Percentiles rank a stretch among this genome's conserved stretches.
Conservation (phyloP, 2,329 filamentous ascomycete species). For the Cytospora piceae region DNA sequence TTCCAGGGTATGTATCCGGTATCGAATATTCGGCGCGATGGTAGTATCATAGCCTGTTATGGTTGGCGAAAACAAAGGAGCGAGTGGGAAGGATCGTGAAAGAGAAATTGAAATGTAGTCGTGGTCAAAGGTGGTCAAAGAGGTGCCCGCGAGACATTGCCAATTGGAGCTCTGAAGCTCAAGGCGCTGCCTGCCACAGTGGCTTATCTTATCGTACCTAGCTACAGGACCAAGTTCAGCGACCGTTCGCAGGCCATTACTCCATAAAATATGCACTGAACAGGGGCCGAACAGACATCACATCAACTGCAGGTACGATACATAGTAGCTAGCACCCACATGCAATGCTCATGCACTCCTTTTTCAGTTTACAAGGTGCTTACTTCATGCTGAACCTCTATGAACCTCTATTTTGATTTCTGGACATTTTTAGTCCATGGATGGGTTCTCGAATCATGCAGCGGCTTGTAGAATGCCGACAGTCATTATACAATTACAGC, state of each 20-base stretch:
- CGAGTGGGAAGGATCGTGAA: background rate
- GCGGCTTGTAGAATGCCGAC: constrained; percentile 10
- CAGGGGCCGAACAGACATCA: background rate
- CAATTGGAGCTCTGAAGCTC: background rate
- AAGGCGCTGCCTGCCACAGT: background rate
- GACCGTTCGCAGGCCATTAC: background rate
- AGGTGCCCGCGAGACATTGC: constrained; percentile 2
- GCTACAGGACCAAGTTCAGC: background rate
- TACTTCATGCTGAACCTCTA: background rate
- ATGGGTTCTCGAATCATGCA: constrained; percentile 5
- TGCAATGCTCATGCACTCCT: background rate
- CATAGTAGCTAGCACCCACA: background rate
- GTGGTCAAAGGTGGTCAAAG: background rate
- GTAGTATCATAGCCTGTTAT: constrained; percentile 17
- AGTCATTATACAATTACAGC: constrained; percentile 30
- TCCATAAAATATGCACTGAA: background rate
- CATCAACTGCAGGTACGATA: background rate
- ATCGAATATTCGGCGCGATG: background rate
- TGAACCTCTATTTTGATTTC: background rate
- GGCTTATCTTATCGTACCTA: constrained; percentile 1
- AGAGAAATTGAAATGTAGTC: background rate
- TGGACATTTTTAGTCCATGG: background rate
- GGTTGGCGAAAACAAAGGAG: background rate
- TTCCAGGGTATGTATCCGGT: constrained; percentile 17
- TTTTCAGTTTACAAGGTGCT: background rate